Conservation (phyloP, 441 rosid species). For the Populus hybrid region DNA sequence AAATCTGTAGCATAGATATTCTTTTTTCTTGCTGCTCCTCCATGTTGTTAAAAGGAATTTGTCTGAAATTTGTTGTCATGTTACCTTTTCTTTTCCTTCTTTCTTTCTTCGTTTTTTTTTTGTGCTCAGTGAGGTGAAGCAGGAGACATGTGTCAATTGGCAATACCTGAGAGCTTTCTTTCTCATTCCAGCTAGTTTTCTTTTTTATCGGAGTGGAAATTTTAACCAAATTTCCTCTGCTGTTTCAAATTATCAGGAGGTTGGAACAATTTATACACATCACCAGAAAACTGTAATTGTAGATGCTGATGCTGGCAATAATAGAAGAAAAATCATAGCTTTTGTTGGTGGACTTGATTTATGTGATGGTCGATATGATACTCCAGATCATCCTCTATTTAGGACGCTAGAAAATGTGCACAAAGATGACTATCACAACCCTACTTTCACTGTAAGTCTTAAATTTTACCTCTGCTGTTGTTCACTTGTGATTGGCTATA, state of each 20-base stretch:
- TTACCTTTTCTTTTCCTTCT: not conserved
- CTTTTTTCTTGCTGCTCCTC: not conserved
- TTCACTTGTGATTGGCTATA: slow-evolving; percentile 2
- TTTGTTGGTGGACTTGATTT: slow-evolving; percentile 98
- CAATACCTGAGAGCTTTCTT: not conserved
- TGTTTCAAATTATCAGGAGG: slow-evolving; percentile 55
- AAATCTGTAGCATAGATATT: not conserved
- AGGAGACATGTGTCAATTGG: not conserved
- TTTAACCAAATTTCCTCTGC: slow-evolving; percentile 3
- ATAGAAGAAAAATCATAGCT: slow-evolving; percentile 81
- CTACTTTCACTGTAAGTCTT: slow-evolving; percentile 70
- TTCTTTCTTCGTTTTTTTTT: not conserved
- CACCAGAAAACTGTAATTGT: slow-evolving; percentile 95
- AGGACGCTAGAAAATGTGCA: slow-evolving; percentile 68
- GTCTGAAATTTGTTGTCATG: not conserved
- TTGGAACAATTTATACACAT: slow-evolving; percentile 91
- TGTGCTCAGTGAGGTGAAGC: not conserved
- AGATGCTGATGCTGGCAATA: slow-evolving; percentile 84
- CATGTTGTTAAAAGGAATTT: not conserved
- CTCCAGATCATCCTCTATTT: slow-evolving; percentile 81
- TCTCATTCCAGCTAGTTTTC: not conserved
- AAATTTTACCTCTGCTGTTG: slow-evolving; percentile 13
- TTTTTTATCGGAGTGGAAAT: not conserved
- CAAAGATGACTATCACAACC: slow-evolving; percentile 91
- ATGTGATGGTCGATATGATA: slow-evolving; percentile 95